Percentiles rank a stretch among this genome's conserved stretches.
phyloP scores from a whole-genome alignment of 2,329 filamentous ascomycete genomes.

The Talaromyces sp. region DNA sequence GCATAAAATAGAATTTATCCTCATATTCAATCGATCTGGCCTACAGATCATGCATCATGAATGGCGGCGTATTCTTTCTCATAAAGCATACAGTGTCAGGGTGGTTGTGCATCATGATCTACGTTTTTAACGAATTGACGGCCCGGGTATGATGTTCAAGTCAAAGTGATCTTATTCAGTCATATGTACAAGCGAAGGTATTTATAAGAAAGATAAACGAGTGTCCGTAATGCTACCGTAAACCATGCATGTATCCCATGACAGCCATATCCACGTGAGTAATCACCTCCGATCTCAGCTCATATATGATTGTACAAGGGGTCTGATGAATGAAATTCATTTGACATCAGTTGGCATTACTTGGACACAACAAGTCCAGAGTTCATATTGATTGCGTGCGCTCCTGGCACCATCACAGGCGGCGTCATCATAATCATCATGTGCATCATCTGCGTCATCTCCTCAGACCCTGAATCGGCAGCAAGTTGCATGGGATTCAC shows the following conservation, averaged over 20 bases:
- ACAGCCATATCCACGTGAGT: background rate
- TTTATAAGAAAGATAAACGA: slow-evolving; percentile 6
- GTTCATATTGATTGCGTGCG: background rate
- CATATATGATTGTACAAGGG: slow-evolving; percentile 4
- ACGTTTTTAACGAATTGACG: background rate
- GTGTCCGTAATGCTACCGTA: slow-evolving; percentile 9
- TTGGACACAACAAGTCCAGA: slow-evolving; percentile 3
- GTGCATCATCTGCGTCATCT: slow-evolving; percentile 13
- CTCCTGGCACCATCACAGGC: slow-evolving; percentile 5
- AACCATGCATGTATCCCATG: slow-evolving; percentile 4
- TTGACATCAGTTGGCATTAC: background rate
- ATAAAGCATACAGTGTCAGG: background rate
- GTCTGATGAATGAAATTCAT: no score
- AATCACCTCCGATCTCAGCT: background rate
- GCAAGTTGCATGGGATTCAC: slow-evolving; percentile 8
- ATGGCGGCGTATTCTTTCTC: background rate
- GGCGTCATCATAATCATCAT: slow-evolving; percentile 12
- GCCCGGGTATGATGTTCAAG: background rate
- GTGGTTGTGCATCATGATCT: background rate
- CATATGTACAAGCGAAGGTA: slow-evolving; percentile 5
- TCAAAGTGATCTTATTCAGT: background rate
- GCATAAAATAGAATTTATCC: background rate
- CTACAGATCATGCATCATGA: background rate
- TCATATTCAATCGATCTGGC: background rate
- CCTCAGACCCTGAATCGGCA: slow-evolving; percentile 1